Base-by-base conservation (phyloP, 1,139 yeast species). In the Wickerhamomyces sp. region DNA sequence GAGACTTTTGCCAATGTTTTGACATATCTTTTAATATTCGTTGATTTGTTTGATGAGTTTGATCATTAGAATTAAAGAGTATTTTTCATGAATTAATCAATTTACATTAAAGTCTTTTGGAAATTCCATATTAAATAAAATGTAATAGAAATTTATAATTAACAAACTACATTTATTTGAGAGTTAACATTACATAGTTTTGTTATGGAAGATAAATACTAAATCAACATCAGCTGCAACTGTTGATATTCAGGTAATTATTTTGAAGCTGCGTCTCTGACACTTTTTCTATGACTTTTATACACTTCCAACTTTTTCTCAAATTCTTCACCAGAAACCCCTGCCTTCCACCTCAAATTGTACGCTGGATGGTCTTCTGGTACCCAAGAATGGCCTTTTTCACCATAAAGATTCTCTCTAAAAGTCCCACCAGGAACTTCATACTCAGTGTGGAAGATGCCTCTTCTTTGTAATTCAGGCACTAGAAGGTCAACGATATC, bases 321-420 rank as follows among this genome's bases (percentile, higher is more conserved):
- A 32, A 37, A 37, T 7, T 28, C 33, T 22, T 32, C 36, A 6
- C 6, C 22, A 9, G 39, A 36, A 33, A 55, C 33, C 17, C 39
- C 39, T 7, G 31, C 39, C 37, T 51, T 60, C 68, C 68, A 64
- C 51, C 68, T 59, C 28, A 62, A 50, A 8, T 52, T 47, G 46
- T 62, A 44, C 6, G 66, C 66, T 15, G 67, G 68, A 40, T 64
- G 68, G 14, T 31, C 35, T 32, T 37, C 33, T n/a, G 34, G 27
- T 18, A 37, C 14, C 29, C 35, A 37, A 4, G 32, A 61, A 60
- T 28, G 60, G 63, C 64, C 36, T 15, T 21, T 17, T 12, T 21
- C 15, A 28, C 55, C 55, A 35, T 47, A 50, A 7, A 51, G 25
- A 28, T 42, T 43, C 31, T 51, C 55, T 36, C 55, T 45, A 32